Base-by-base conservation (phyloP, 2,329 filamentous ascomycete species). In the Diaporthe citriasiana region DNA sequence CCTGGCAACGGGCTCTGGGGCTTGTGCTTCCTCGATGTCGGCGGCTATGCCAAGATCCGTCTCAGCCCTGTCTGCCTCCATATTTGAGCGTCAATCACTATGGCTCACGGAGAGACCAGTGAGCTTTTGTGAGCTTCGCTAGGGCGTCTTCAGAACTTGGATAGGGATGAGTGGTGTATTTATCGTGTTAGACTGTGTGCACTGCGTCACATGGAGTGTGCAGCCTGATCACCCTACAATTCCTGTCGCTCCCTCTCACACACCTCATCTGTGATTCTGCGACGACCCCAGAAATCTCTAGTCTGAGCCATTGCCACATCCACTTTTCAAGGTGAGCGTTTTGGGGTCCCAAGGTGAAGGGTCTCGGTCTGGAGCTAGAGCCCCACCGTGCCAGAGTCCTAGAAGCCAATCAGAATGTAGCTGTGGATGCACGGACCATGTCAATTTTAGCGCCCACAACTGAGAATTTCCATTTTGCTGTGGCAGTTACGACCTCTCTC, bases 1-100 rank as follows among this genome's bases (percentile, higher is more conserved):
- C 80, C 89, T 94, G 27, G 86, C 78, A 9, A 83, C 83, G 33
- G 85, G 82, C 74, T 87, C 88, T 82, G 84, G 76, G 73, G 87
- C 76, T 65, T 82, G 63, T 73, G 78, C 75, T 69, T 80, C 87
- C 76, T 92, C 91, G 53, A 93, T 90, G 77, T 93, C 90, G 69
- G 90, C 88, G 17, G 91, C 91, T 55, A 93, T 88, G 74, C 93
- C 93, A 38, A 96, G 84, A 79, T 95, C 93, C 42, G 91, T 89
- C 75, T 91, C 87, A 42, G 89, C 90, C 78, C 94, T 87, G 80
- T 96, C 94, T 78, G 94, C 91, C 81, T 96, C 94, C 94, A 96
- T 96, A 12, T 22, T 55, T 74, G 12, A 51, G 19, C 17, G 47
- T 35, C 19, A 17, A 30, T 1, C n/a, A 53, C 57, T n/a, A 42